Base-by-base conservation (phyloP, 2,329 filamentous ascomycete genomes). In the Aspergillus spinulosporus region DNA sequence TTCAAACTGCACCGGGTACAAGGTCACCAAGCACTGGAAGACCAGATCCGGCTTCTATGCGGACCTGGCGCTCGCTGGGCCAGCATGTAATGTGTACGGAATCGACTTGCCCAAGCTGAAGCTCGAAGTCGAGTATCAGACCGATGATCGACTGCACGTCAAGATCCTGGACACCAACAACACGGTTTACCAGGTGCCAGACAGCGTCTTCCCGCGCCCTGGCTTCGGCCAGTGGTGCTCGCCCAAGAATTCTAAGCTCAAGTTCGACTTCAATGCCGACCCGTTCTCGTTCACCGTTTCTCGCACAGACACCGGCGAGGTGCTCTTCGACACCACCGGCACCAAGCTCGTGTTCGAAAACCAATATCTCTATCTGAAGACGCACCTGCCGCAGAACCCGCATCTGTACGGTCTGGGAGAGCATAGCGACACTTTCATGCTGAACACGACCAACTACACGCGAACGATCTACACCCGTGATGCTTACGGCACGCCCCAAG, bases 341-440 rank as follows among this genome's bases (percentile, higher is more conserved):
- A 82, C 83, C 3, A 78, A 79, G 5, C 75, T 94, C 7, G 78
- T 94, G 43, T 94, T 92, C 64, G 86, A 93, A 73, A 84, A 84
- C 9, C 89, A 93, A 70, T 93, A 91, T 66, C 72, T 93, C 21
- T 84, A 86, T 21, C 78, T 93, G 57, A 82, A 87, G 46, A 92
- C 89, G 1, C 82, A 78, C 56, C 78, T 94, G 8, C 89, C 90
- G 0, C 71, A 82, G 1, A 77, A 85, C 52, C 88, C 89, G 0
- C 84, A 88, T 64, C 76, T 94, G 3, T 94, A 93, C 67, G 90
- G 90, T 0, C 79, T 93, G 1, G 90, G 89, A 32, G 89, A 93
- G 73, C 87, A 91, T 68, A 86, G 83, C 2, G 89, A 92, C 63
- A 78, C 85, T 1, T 85, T 90, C 66, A 81, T 82, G 48, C 77